phyloP scores from a whole-genome alignment of 2,329 filamentous ascomycete genomes.

The Cephalotrichum gorgonifer region DNA sequence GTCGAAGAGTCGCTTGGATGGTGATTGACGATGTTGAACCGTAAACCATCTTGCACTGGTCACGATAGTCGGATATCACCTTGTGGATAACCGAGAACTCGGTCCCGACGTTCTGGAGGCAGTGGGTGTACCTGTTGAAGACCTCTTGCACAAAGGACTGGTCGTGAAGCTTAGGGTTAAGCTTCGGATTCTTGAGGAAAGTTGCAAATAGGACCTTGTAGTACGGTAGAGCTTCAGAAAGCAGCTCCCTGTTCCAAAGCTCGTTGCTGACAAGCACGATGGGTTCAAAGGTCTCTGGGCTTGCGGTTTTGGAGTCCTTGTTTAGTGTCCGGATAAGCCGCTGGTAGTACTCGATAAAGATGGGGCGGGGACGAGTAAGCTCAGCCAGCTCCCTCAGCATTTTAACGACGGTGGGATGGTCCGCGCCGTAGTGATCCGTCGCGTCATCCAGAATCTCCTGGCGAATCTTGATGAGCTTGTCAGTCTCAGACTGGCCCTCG shows the following conservation, averaged over 20 bases:
- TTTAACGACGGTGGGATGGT: constrained; percentile 23
- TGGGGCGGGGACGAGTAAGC: constrained; percentile 21
- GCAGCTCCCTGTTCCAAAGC: constrained; percentile 23
- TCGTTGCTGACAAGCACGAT: constrained; percentile 24
- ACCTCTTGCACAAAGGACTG: constrained; percentile 19
- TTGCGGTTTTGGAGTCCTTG: constrained; percentile 21
- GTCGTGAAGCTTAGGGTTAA: constrained; percentile 20
- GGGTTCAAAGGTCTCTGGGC: constrained; percentile 25
- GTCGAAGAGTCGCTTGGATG: constrained; percentile 20
- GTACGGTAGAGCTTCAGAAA: constrained; percentile 22
- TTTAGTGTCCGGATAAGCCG: constrained; percentile 24
- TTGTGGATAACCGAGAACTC: constrained; percentile 20
- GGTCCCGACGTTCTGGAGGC: constrained; percentile 20
- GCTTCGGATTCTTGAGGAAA: constrained; percentile 21
- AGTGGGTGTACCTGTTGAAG: constrained; percentile 22
- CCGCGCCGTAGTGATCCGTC: constrained; percentile 19
- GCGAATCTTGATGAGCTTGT: constrained; percentile 22
- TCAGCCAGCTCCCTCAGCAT: constrained; percentile 23
- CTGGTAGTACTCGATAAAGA: constrained; percentile 26
- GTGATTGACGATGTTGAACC: constrained; percentile 22
- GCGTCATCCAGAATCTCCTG: constrained; percentile 27
- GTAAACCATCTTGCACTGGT: constrained; percentile 21
- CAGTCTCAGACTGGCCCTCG: constrained; percentile 16
- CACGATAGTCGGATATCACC: constrained; percentile 20
- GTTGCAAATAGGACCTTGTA: constrained; percentile 24